phyloP scores from a whole-genome alignment of 2,329 filamentous ascomycete species.

The Calonectria montana region DNA sequence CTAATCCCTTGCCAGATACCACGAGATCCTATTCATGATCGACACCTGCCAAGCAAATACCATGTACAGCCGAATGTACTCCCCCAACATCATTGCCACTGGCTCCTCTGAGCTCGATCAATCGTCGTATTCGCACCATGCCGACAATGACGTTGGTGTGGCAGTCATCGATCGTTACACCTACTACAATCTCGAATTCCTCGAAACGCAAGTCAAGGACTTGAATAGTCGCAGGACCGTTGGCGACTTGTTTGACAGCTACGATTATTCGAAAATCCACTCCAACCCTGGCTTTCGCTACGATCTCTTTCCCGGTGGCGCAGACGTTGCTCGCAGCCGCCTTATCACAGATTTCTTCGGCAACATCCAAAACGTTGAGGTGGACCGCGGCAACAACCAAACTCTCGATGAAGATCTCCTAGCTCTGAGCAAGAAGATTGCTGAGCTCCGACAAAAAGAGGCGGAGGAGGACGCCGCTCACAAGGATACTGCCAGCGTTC shows the following conservation, averaged over 20 bases:
- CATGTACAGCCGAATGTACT: slow-evolving; percentile 99
- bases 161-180: slow-evolving; percentile 99
- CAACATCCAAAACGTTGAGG: slow-evolving; percentile 96
- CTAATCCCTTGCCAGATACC: slow-evolving; percentile 69
- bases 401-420: slow-evolving; percentile 79
- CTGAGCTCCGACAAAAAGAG: slow-evolving; percentile 61
- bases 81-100: slow-evolving; percentile 96
- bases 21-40: slow-evolving; percentile 99
- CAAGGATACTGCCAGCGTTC: slow-evolving; percentile 41
- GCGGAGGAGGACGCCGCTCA: slow-evolving; percentile 50
- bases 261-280: slow-evolving; percentile 94
- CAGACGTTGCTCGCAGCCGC: slow-evolving; percentile 79
- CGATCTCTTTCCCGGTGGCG: slow-evolving; percentile 92
- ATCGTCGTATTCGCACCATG: slow-evolving; percentile 96
- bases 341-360: slow-evolving; percentile 97
- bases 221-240: slow-evolving; percentile 89
- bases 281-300: slow-evolving; percentile 92
- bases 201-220: slow-evolving; percentile 89
- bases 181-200: slow-evolving; percentile 97
- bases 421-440: slow-evolving; percentile 77
- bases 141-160: slow-evolving; percentile 96
- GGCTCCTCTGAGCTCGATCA: slow-evolving; percentile 97
- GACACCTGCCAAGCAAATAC: slow-evolving; percentile 99
- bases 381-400: slow-evolving; percentile 72
- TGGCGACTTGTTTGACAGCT: slow-evolving; percentile 95